Conservation (phyloP, 176 grass and related monocot genomes). For the Olyra latifolia region DNA sequence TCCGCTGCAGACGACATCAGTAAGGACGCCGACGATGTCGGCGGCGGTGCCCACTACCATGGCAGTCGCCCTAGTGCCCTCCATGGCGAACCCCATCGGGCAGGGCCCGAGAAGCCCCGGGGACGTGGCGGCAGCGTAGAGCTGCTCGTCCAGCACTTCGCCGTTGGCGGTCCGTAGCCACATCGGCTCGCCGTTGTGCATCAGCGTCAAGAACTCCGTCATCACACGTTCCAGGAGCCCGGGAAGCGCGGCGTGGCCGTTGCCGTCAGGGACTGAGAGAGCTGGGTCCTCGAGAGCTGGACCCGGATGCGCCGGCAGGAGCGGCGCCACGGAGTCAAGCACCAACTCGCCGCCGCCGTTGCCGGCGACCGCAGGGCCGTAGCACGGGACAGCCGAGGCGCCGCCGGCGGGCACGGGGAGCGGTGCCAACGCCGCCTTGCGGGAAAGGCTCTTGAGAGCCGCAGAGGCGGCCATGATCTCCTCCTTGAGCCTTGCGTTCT, state of each 20-base stretch:
- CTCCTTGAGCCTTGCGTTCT: constrained; percentile 23
- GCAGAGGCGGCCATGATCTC: neutral
- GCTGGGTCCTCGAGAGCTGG: neutral
- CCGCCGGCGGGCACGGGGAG: neutral
- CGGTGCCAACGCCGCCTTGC: neutral
- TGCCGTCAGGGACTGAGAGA: neutral
- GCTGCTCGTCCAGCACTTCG: neutral
- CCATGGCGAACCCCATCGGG: neutral
- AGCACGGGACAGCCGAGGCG: too few species aligned
- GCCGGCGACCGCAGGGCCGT: neutral
- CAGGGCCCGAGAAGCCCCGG: neutral
- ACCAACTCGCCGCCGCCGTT: neutral
- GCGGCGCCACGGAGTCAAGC: neutral
- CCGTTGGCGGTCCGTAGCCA: neutral
- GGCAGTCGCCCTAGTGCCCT: neutral
- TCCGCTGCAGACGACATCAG: neutral
- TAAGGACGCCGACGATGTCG: constrained; percentile 1
- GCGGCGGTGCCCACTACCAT: neutral
- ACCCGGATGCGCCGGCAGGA: neutral
- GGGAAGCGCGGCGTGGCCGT: neutral
- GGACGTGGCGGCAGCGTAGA: neutral
- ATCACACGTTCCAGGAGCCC: neutral
- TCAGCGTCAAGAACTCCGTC: neutral
- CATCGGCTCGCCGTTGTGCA: neutral
- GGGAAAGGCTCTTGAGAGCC: neutral